Evolutionary conservation across 495 filamentous ascomycete species (phyloP), one percentile per base, ranked within the genome.

Genomic region (Penicillium arizonense): DNA sequence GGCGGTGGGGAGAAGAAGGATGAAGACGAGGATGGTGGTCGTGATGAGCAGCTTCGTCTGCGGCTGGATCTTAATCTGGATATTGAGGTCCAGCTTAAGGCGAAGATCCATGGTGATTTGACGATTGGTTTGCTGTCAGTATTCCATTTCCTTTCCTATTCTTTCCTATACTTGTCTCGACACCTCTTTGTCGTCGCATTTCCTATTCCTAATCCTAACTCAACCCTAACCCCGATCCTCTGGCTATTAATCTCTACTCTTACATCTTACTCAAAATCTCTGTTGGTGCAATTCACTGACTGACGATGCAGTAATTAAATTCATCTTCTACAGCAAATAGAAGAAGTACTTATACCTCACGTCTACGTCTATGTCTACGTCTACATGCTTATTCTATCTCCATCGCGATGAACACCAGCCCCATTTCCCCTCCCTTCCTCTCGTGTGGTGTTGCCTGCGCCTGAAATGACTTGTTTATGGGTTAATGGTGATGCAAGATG

Each of bases 81-180:
- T 65, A 82, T 96, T 57, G 88, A 95, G 77, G 85, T 96, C 30
- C 85, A 91, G 65, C 75, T 96, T 1, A 95, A 95, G 82, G 91
- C 91, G 16, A 88, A 89, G 74, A 94, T 96, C 65, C 88, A 93
- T 62, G 90, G 91, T 69, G 91, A 96, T 77, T 74, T 96, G 61
- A 94, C 89, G 35, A 65, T 96, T 46, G 86, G 87, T 45, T 77
- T 96, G 58, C 80, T 96, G 90, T 93, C 76, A 74, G 88, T 87
- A 59, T 55, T 34, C 23, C 43, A 53, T 44, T 38, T 28, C 38
- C 37, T 57, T 26, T 55, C 13, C 18, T 43, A 20, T 20, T 26
- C 9, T 45, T 14, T 44, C 3, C 24, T 40, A 40, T 14, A 14
- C 39, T 48, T 47, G 28, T 30, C 28, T 30, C 28, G 28, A 30